Percentiles rank a stretch among this genome's conserved stretches.
Conservation (phyloP, 352 stramenopile genomes). For the Globisporangium cederbergense region DNA sequence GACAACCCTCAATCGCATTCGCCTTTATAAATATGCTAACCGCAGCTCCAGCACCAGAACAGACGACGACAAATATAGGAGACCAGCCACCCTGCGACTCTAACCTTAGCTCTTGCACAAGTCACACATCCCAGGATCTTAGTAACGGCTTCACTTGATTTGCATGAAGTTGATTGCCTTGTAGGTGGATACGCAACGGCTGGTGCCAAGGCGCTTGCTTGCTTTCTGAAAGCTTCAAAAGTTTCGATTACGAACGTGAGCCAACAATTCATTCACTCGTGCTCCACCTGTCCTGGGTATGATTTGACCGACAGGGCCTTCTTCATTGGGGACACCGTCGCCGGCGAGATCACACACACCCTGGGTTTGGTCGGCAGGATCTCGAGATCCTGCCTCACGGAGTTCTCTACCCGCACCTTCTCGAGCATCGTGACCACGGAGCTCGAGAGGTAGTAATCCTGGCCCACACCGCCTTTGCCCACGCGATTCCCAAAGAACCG, state of each 20-base stretch:
- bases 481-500: constrained; percentile 20
- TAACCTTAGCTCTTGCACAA: not conserved
- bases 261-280: not conserved
- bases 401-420: not conserved
- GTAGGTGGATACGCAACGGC: not conserved
- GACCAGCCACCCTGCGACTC: not conserved
- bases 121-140: not conserved
- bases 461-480: constrained; percentile 19
- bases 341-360: not conserved
- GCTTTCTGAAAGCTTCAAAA: not conserved
- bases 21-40: not conserved
- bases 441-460: constrained; percentile 27
- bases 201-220: not conserved
- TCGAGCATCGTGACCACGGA: constrained; percentile 17
- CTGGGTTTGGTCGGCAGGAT: not conserved
- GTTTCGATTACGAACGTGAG: not conserved
- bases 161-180: not conserved
- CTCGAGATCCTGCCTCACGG: not conserved
- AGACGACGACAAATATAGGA: not conserved
- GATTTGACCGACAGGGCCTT: not conserved
- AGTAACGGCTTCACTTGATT: not conserved
- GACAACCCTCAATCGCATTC: not conserved
- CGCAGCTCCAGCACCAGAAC: too few species aligned
- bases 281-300: not conserved
- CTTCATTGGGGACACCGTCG: constrained; percentile 4